Conservation (phyloP, 2,329 filamentous ascomycete species). For the Colletotrichum tropicicola region DNA sequence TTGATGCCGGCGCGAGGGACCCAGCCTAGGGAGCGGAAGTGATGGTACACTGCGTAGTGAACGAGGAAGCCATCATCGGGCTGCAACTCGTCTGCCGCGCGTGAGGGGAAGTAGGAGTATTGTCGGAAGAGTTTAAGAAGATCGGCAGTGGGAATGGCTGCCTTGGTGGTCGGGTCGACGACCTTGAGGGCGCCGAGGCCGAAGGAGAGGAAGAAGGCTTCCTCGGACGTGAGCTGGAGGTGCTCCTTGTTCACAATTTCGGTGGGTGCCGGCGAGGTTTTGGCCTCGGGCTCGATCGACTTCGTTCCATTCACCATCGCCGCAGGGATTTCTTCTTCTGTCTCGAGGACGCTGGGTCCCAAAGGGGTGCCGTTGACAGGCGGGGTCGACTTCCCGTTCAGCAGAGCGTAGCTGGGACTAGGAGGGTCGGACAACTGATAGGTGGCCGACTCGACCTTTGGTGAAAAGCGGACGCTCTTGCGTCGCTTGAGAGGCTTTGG, state of each 20-base stretch:
- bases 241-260: conserved; percentile 74
- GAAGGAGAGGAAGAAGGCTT: conserved; percentile 90
- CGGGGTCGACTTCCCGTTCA: conserved; percentile 31
- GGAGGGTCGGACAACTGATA: conserved; percentile 63
- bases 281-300: background rate
- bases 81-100: conserved; percentile 54
- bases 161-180: conserved; percentile 54
- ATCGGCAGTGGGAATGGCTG: conserved; percentile 59
- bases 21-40: conserved; percentile 96
- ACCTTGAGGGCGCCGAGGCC: conserved; percentile 79
- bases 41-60: conserved; percentile 91
- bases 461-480: conserved; percentile 78
- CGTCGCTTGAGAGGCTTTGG: conserved; percentile 46
- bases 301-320: background rate
- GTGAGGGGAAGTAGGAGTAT: conserved; percentile 74
- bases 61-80: conserved; percentile 88
- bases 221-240: conserved; percentile 89
- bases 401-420: conserved; percentile 48
- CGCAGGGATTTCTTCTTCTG: background rate
- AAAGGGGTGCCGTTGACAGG: conserved; percentile 7
- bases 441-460: conserved; percentile 71
- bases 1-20: conserved; percentile 92
- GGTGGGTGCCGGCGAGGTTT: background rate
- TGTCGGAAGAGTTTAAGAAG: conserved; percentile 74
- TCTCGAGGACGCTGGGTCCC: conserved; percentile 6